Base-by-base conservation (phyloP, 179 eudicot species). In the Spergularia azorica region DNA sequence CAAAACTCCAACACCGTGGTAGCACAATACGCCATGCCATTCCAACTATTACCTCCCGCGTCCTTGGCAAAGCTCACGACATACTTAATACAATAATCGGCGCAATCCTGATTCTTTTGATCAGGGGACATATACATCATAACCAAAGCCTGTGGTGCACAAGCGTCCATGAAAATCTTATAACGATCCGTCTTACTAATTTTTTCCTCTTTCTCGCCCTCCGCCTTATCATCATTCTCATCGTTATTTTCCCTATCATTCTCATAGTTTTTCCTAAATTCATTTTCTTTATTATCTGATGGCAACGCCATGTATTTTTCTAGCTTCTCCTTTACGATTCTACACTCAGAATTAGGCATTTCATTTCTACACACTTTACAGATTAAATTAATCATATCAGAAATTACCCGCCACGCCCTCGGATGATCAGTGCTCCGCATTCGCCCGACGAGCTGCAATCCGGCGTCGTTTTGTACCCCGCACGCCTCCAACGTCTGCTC, bases 371-470 rank as follows among this genome's bases (percentile, higher is more conserved):
- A 90, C 17, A 88, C 46, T 55, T 77, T 17, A 51, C 59, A 77
- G 59, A 93, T 63, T 18, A 69, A 5, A 0, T 83, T 80, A 73
- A 91, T 83, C 55, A 90, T 70, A 0, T 86, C 89, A 57, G 78
- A 83, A 17, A 89, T 78, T 52, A 88, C 79, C 78, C 82, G 84
- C 90, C 92, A 94, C 0, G 92, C 90, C 26, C 58, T 65, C 0
- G 98, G 95, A 69, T 94, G 88, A 14, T 21, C 76, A 0, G 98
- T 88, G 84, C 96, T 90, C 63, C 94, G 77, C 91, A 96, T 83
- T 0, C 92, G 78, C 1, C 91, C 97, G 0, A 94, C 96, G 66
- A 96, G 46, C 26, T 94, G 90, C 15, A 96, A 72, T 7, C 77
- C 82, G 0, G 91, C 85, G 43, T 96, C 97, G 4, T 87, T 89